Conservation (phyloP, 2,329 filamentous ascomycete species). For the Penicillium sp. region DNA sequence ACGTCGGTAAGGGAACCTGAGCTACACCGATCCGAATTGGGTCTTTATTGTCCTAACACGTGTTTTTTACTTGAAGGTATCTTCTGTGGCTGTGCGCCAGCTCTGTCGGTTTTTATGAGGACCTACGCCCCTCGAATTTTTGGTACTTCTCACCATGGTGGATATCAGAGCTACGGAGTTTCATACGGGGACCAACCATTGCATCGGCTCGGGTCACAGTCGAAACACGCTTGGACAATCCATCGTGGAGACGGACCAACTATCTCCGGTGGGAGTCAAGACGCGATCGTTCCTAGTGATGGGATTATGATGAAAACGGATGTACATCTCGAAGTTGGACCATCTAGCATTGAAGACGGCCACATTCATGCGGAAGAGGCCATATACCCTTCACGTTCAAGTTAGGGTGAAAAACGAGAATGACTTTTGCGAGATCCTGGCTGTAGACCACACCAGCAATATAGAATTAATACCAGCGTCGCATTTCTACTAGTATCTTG, state of each 20-base stretch:
- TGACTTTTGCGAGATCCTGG: too few species aligned
- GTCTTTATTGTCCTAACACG: neutral
- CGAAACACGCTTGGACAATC: neutral
- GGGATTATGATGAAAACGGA: neutral
- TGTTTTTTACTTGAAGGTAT: neutral
- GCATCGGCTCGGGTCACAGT: neutral
- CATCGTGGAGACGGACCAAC: neutral
- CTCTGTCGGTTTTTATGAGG: neutral
- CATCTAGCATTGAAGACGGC: neutral
- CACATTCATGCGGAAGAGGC: neutral
- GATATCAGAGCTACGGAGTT: neutral
- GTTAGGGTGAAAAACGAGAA: neutral
- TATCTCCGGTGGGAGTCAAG: neutral
- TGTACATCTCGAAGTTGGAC: constrained; percentile 1
- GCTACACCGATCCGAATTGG: neutral
- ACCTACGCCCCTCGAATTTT: neutral
- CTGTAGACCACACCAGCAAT: too few species aligned
- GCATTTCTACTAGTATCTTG: too few species aligned
- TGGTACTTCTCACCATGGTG: neutral
- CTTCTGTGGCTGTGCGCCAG: neutral
- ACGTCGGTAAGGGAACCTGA: neutral
- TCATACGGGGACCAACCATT: neutral
- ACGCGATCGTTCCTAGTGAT: neutral
- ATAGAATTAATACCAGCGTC: too few species aligned
- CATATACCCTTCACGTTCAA: too few species aligned